Conservation (phyloP, 2,329 filamentous ascomycete genomes). For the Fusarium beomiforme region DNA sequence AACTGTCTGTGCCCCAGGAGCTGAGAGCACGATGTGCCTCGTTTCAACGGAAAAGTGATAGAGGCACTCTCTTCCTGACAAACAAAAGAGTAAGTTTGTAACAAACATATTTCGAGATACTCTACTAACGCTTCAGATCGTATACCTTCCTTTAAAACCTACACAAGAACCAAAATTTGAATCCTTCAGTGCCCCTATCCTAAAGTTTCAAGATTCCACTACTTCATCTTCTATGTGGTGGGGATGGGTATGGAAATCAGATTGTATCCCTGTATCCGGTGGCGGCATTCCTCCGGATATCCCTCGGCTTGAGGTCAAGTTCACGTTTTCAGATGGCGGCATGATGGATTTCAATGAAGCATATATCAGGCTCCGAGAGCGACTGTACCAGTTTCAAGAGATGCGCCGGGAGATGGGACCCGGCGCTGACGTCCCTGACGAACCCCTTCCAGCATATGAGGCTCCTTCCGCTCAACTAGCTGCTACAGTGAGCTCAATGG, state of each 20-base stretch:
- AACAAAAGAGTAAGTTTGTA: slow-evolving; percentile 76
- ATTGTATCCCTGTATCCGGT: slow-evolving; percentile 81
- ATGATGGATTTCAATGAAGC: slow-evolving; percentile 88
- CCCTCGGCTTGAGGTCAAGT: slow-evolving; percentile 79
- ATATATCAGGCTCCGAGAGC: slow-evolving; percentile 86
- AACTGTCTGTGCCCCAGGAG: slow-evolving; percentile 75
- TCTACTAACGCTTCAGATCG: slow-evolving; percentile 65
- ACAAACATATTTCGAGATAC: neutral
- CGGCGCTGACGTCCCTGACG: slow-evolving; percentile 75
- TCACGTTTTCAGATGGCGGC: slow-evolving; percentile 95
- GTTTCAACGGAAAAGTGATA: slow-evolving; percentile 77
- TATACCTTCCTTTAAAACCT: slow-evolving; percentile 82
- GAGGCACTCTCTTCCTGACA: slow-evolving; percentile 81
- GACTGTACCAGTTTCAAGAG: slow-evolving; percentile 82
- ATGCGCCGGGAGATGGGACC: slow-evolving; percentile 75
- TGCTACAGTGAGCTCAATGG: slow-evolving; percentile 38
- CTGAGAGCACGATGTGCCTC: slow-evolving; percentile 68
- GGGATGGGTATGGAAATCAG: slow-evolving; percentile 88
- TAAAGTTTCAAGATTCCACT: slow-evolving; percentile 87
- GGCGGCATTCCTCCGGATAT: slow-evolving; percentile 83
- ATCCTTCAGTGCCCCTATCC: slow-evolving; percentile 88
- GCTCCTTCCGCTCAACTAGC: slow-evolving; percentile 55
- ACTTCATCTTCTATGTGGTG: slow-evolving; percentile 87
- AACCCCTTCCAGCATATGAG: slow-evolving; percentile 90
- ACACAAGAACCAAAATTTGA: slow-evolving; percentile 72